Evolutionary conservation across 306 rosid species (phyloP), one percentile per base, ranked within the genome.

Genomic region (Lupinus albus): DNA sequence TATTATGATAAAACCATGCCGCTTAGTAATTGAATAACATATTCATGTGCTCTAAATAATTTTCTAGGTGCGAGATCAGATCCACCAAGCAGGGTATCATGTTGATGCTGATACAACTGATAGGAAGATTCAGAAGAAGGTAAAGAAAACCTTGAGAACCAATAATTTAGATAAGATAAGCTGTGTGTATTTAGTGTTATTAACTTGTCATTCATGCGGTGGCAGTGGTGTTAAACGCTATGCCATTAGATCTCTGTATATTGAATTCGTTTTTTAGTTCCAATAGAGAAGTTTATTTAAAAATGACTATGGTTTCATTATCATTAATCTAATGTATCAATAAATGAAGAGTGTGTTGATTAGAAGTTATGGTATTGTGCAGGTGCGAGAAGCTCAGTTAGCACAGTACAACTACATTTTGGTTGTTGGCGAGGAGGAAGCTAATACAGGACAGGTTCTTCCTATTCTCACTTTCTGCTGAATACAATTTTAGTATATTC

Each of bases 401-500:
- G 95, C 96, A 10, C 95, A 87, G 52, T 89, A 84, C 80, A 92
- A 92, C 82, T 92, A 71, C 67, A 87, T 89, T 76, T 77, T 92
- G 85, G 96, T 92, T 61, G 98, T 92, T 44, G 96, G 98, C 16
- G 98, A 92, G 81, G 84, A 92, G 69, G 98, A 92, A 71, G 93
- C 90, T 36, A 80, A 86, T 54, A 76, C 89, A 2, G 96, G 95
- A 83, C 91, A 92, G 98, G 98, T 89, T 75, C 71, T 61, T 18
- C 68, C 30, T 25, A 25, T 25, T 25, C 30, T 25, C 53, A 13
- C 36, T 68, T 50, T 33, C 39, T 38, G 6, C 18, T 38, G 50
- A 57, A 55, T 77, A 56, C n/a, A 38, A 44, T 74, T 61, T 13
- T 45, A 21, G 11, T 21, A 18, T 55, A 25, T 54, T 60, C 48